Percentiles rank a stretch among this genome's conserved stretches.
These are phyloP conservation scores for Trametes gibbosa DNA, from an alignment of 768 basidiomycete species.

Conservation along the genomic window DNA sequence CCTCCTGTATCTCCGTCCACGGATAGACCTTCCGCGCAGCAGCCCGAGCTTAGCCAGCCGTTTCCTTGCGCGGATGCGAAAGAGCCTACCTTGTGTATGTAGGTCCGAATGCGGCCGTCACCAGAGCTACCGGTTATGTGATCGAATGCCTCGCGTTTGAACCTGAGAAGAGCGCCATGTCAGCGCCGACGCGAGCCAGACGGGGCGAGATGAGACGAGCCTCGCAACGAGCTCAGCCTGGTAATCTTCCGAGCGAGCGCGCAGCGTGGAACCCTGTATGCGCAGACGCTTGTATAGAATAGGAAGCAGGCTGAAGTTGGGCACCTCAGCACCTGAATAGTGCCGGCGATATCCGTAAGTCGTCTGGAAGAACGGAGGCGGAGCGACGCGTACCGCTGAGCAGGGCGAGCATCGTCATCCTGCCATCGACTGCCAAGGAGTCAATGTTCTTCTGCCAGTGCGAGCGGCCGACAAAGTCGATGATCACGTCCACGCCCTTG, in stretches of 20 bases:
- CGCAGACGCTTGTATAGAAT: slow-evolving; percentile 83
- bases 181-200: slow-evolving; percentile 1
- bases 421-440: slow-evolving; percentile 65
- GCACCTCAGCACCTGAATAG: slow-evolving; percentile 48
- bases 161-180: slow-evolving; percentile 35
- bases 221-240: slow-evolving; percentile 67
- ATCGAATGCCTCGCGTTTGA: slow-evolving; percentile 51
- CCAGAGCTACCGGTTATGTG: slow-evolving; percentile 59
- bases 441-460: slow-evolving; percentile 77
- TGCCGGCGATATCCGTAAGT: not conserved
- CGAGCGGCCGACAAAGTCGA: slow-evolving; percentile 79
- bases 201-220: slow-evolving; percentile 33
- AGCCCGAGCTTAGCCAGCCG: not conserved
- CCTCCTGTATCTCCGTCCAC: slow-evolving; percentile 76
- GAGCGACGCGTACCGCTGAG: slow-evolving; percentile 52
- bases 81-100: slow-evolving; percentile 68
- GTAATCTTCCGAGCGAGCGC: slow-evolving; percentile 71
- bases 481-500: slow-evolving; percentile 76
- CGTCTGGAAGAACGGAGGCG: not conserved
- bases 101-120: slow-evolving; percentile 61
- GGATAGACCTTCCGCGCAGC: slow-evolving; percentile 58
- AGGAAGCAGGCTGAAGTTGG: slow-evolving; percentile 54
- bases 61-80: not conserved
- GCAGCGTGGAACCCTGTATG: slow-evolving; percentile 85
- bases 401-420: slow-evolving; percentile 66